phyloP scores from a whole-genome alignment of 2,329 filamentous ascomycete genomes.

The Fulvia fulva region DNA sequence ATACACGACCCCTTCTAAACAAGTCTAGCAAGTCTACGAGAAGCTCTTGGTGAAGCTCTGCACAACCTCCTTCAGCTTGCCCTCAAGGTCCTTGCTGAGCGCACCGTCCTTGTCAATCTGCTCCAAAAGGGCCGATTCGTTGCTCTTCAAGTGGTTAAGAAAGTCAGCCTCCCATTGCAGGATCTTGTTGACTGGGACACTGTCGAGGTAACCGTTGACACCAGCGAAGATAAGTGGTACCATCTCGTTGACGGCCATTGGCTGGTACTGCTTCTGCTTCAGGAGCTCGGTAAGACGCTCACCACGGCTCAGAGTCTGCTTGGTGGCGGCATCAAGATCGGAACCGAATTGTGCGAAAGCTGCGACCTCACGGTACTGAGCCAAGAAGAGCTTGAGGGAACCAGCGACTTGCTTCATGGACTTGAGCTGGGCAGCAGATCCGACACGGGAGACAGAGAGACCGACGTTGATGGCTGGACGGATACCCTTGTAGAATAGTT shows the following conservation, averaged over 20 bases:
- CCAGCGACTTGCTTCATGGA: constrained; percentile 99
- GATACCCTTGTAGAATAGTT: constrained; percentile 99
- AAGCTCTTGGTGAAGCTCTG: constrained; percentile 91
- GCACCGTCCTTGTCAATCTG: constrained; percentile 94
- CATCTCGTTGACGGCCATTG: constrained; percentile 99
- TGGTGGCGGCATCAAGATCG: constrained; percentile 96
- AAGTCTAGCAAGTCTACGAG: constrained; percentile 39
- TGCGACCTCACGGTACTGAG: constrained; percentile 99
- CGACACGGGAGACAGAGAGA: constrained; percentile 99
- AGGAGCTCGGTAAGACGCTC: constrained; percentile 98
- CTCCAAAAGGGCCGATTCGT: constrained; percentile 77
- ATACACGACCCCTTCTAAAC: constrained; percentile 27
- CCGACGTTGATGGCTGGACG: constrained; percentile 99
- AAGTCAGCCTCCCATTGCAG: constrained; percentile 93
- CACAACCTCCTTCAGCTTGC: constrained; percentile 73
- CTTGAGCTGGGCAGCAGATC: constrained; percentile 98
- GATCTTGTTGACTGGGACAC: constrained; percentile 84
- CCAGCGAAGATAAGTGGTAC: constrained; percentile 98
- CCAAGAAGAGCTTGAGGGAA: constrained; percentile 99
- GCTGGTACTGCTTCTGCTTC: constrained; percentile 99
- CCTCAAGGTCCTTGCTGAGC: constrained; percentile 90
- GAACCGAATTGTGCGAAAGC: constrained; percentile 99
- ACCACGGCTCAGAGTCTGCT: constrained; percentile 97
- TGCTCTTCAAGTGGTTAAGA: constrained; percentile 84
- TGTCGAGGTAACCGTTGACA: constrained; percentile 95